phyloP scores from a whole-genome alignment of 2,329 filamentous ascomycete species.

The Dothideomycetes sp. region DNA sequence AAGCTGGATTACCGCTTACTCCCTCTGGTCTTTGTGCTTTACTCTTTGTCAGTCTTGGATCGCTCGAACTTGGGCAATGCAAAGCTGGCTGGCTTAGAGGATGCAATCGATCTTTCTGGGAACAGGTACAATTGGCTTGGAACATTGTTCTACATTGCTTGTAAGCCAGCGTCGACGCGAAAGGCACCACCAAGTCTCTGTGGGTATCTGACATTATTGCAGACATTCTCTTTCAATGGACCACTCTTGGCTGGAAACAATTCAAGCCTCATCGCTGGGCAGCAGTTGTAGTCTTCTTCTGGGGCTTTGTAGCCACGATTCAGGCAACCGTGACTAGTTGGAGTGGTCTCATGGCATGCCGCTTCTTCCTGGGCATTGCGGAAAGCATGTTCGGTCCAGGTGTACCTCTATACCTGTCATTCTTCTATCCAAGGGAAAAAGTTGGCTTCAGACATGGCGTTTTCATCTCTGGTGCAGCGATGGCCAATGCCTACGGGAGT shows the following conservation, averaged over 20 bases:
- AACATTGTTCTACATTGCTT: conserved; percentile 43
- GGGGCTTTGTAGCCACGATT: conserved; percentile 37
- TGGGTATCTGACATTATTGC: background rate
- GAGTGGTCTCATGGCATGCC: conserved; percentile 37
- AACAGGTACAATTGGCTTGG: conserved; percentile 38
- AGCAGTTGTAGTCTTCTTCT: conserved; percentile 29
- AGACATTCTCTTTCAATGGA: conserved; percentile 50
- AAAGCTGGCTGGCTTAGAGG: conserved; percentile 43
- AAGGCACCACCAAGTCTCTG: conserved; percentile 20
- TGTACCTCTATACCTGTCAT: conserved; percentile 52
- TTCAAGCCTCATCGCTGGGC: conserved; percentile 28
- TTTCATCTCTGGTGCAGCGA: conserved; percentile 43
- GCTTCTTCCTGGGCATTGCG: conserved; percentile 34
- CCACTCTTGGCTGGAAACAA: conserved; percentile 35
- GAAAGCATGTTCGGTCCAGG: conserved; percentile 30
- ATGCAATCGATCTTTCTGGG: conserved; percentile 32
- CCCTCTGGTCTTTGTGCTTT: conserved; percentile 44
- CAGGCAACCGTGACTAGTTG: conserved; percentile 35
- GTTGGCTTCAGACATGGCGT: conserved; percentile 45
- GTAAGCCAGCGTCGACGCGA: conserved; percentile 28
- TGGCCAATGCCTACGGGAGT: conserved; percentile 71
- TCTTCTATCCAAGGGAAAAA: conserved; percentile 49
- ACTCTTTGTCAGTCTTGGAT: conserved; percentile 46
- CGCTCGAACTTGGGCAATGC: conserved; percentile 41
- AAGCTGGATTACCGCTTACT: conserved; percentile 44